Conservation (phyloP, 148 eudicot genomes). For the Pouteria glomerata region DNA sequence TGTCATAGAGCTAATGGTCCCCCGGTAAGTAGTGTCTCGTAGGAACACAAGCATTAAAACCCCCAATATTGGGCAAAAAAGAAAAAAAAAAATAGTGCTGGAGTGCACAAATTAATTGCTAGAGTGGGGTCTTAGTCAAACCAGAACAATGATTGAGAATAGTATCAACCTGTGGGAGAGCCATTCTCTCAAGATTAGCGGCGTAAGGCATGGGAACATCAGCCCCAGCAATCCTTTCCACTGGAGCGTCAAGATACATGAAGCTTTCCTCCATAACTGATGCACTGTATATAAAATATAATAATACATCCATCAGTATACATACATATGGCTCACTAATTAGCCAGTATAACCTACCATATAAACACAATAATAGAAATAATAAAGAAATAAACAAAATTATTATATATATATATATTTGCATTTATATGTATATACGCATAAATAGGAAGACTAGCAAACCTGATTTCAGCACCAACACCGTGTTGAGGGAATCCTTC, state of each 20-base stretch:
- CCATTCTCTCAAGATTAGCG: conserved; percentile 82
- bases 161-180: conserved; percentile 73
- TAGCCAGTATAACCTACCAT: not conserved
- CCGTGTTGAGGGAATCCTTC: conserved; percentile 96
- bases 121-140: not conserved
- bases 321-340: not conserved
- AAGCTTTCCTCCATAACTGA: conserved; percentile 83
- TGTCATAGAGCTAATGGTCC: no score
- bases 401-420: not conserved
- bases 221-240: conserved; percentile 82
- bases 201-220: conserved; percentile 94
- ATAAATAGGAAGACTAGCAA: not conserved
- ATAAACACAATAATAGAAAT: not conserved
- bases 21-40: no score
- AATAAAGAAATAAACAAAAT: no score
- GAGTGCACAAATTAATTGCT: not conserved
- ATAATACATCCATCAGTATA: not conserved
- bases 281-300: conserved; percentile 39
- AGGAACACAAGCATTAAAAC: no score
- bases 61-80: no score
- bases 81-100: no score
- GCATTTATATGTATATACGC: not conserved
- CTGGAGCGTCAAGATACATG: conserved; percentile 79
- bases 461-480: conserved; percentile 89
- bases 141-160: not conserved